These are phyloP conservation scores for Fusarium anguioides DNA, from an alignment of 2,329 filamentous ascomycete genomes.

Conservation along the genomic window DNA sequence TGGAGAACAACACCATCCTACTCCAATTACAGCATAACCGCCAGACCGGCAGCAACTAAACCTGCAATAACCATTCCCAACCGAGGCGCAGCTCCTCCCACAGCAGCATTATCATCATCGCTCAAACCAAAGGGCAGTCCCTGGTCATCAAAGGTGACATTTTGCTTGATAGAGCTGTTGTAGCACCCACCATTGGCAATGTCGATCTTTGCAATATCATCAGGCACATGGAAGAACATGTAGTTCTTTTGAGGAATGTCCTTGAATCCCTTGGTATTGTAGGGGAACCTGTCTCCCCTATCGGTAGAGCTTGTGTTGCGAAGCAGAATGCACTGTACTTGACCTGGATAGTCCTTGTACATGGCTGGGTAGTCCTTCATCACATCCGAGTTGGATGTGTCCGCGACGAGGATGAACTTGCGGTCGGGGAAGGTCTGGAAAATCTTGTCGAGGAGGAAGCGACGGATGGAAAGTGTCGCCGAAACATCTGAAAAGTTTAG, in stretches of 20 bases:
- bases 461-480: conserved; percentile 78
- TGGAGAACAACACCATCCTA: background rate
- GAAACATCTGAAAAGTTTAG: conserved; percentile 81
- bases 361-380: conserved; percentile 74
- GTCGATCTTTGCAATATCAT: conserved; percentile 75
- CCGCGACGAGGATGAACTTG: conserved; percentile 80
- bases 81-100: conserved; percentile 34
- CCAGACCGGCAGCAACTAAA: conserved; percentile 34
- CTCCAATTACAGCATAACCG: conserved; percentile 37
- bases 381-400: conserved; percentile 81
- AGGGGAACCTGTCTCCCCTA: conserved; percentile 74
- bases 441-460: conserved; percentile 75
- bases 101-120: conserved; percentile 47
- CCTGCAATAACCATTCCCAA: conserved; percentile 33
- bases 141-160: conserved; percentile 76
- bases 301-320: conserved; percentile 81
- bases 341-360: conserved; percentile 72
- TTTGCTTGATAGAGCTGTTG: conserved; percentile 73
- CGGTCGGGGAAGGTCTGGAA: conserved; percentile 80
- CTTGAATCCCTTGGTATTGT: conserved; percentile 78
- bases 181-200: conserved; percentile 75
- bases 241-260: conserved; percentile 73
- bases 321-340: conserved; percentile 82
- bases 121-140: conserved; percentile 63
- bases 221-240: conserved; percentile 82